These are phyloP conservation scores for Lichtheimia ramosa DNA, from an alignment of 371 early-diverging fungal genomes.

Conservation along the genomic window DNA sequence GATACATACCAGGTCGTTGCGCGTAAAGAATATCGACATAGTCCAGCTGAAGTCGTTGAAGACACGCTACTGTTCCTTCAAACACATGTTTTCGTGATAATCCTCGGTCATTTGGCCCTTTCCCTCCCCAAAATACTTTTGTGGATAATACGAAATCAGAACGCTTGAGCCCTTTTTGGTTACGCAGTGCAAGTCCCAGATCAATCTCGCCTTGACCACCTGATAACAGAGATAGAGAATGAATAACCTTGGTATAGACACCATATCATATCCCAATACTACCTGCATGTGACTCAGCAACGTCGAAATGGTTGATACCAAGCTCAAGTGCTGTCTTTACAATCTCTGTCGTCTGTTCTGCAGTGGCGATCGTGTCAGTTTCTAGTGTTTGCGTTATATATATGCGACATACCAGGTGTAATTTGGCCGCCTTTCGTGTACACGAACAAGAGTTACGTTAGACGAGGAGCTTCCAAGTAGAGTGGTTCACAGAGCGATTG, in stretches of 20 bases:
- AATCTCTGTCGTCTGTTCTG: conserved; percentile 65
- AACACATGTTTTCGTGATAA: conserved; percentile 85
- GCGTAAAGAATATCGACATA: conserved; percentile 86
- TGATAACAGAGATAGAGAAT: not conserved
- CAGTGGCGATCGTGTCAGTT: not conserved
- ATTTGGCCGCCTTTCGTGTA: conserved; percentile 49
- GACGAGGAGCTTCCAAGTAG: too few species aligned
- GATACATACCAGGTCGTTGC: conserved; percentile 76
- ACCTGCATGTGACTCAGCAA: conserved; percentile 72
- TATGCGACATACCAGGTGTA: conserved; percentile 34
- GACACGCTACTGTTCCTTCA: conserved; percentile 77
- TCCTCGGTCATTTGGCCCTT: conserved; percentile 83
- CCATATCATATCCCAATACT: too few species aligned
- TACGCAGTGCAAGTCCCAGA: conserved; percentile 77
- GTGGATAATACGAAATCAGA: conserved; percentile 76
- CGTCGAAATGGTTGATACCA: conserved; percentile 88
- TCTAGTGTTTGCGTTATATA: not conserved
- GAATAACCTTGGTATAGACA: too few species aligned
- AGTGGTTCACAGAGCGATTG: too few species aligned
- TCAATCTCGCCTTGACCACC: conserved; percentile 77
- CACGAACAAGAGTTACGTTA: not conserved
- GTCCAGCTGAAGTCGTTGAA: conserved; percentile 74
- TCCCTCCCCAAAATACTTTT: conserved; percentile 62
- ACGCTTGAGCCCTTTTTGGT: conserved; percentile 61
- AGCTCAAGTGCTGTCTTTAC: conserved; percentile 73